Evolutionary conservation across 1,284 basidiomycete species (phyloP).

Genomic region (Inonotus obliquus): DNA sequence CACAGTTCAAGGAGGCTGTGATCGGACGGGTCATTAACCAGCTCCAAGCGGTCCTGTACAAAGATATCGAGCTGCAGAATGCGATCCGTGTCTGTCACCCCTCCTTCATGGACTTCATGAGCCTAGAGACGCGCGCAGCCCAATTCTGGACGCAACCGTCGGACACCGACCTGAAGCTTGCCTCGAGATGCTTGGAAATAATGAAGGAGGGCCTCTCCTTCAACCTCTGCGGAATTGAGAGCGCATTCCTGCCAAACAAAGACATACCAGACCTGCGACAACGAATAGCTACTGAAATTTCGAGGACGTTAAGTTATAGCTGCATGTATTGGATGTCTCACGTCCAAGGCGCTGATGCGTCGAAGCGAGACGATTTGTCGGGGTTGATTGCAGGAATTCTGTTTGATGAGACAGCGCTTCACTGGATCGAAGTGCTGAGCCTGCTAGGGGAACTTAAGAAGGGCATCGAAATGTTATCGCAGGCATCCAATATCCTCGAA

Average conservation of each 20-base stretch:
- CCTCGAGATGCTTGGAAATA: constrained; percentile 18
- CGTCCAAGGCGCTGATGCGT: too few species aligned
- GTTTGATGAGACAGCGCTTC: neutral
- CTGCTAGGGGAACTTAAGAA: constrained; percentile 1
- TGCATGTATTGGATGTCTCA: constrained; percentile 12
- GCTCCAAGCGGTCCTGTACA: neutral
- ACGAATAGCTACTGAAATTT: constrained; percentile 1
- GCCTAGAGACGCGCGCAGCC: neutral
- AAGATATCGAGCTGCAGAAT: neutral
- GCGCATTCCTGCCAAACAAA: constrained; percentile 15
- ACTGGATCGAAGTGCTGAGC: constrained; percentile 10
- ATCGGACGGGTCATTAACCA: neutral
- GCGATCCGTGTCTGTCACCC: constrained; percentile 10
- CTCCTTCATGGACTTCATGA: constrained; percentile 20
- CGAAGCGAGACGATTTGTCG: too few species aligned
- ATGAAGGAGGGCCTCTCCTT: constrained; percentile 23
- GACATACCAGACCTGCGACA: constrained; percentile 10
- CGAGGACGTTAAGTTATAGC: constrained; percentile 6
- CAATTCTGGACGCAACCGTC: constrained; percentile 23
- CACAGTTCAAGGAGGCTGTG: neutral
- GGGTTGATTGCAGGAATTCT: neutral
- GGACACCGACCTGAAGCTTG: constrained; percentile 20
- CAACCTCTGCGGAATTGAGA: constrained; percentile 19
- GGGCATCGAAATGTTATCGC: too few species aligned
- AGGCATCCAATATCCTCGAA: too few species aligned